A percentile compares a stretch with the other conserved stretches of the same genome.
phyloP scores from a whole-genome alignment of 306 rosid species.

The Prosopis cineraria region DNA sequence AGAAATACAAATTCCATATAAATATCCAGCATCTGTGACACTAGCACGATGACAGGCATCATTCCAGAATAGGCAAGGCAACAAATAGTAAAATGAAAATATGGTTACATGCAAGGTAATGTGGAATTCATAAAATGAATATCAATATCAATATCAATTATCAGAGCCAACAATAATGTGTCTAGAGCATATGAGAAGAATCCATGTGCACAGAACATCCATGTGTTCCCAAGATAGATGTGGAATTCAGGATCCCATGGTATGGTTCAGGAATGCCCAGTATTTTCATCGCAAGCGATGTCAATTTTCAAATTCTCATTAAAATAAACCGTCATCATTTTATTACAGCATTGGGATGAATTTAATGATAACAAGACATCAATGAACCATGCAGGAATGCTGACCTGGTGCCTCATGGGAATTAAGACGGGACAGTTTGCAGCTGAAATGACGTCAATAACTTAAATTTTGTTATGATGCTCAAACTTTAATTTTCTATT shows the following conservation, averaged over 20 bases:
- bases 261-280: not conserved
- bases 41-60: conserved; percentile 15
- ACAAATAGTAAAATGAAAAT: conserved; percentile 1
- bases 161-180: not conserved
- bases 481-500: not conserved
- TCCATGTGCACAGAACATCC: not conserved
- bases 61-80: conserved; percentile 27
- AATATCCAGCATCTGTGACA: conserved; percentile 10
- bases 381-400: not conserved
- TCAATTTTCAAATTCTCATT: not conserved
- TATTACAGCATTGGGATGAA: not conserved
- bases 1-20: conserved; percentile 11
- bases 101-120: conserved; percentile 5
- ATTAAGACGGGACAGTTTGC: not conserved
- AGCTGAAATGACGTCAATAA: not conserved
- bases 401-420: not conserved
- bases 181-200: conserved; percentile 8
- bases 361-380: not conserved
- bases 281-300: not conserved
- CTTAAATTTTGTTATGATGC: not conserved
- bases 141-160: too few relatives aligned
- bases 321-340: not conserved
- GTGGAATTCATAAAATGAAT: too few relatives aligned
- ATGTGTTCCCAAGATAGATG: not conserved
- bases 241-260: not conserved